phyloP scores from a whole-genome alignment of 2,329 filamentous ascomycete species.

The Alternaria ventricosa region DNA sequence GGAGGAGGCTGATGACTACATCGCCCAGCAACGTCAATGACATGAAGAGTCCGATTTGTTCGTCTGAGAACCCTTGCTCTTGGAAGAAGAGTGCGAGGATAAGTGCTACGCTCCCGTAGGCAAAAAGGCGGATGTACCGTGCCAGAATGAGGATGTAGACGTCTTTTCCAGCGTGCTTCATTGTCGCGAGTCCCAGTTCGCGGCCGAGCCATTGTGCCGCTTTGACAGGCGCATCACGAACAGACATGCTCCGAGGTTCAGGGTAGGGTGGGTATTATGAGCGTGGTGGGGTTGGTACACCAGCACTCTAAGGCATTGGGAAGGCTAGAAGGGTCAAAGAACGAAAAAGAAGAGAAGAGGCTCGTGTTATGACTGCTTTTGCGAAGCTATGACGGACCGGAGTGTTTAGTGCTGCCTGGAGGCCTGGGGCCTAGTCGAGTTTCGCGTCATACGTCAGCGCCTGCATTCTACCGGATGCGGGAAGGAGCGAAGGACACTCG shows the following conservation, averaged over 20 bases:
- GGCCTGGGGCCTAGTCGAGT: slow-evolving; percentile 8
- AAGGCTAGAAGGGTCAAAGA: not conserved
- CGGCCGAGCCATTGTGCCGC: slow-evolving; percentile 29
- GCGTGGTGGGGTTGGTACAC: not conserved
- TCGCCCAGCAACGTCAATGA: slow-evolving; percentile 50
- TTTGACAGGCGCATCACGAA: slow-evolving; percentile 5
- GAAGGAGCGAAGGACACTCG: slow-evolving; percentile 2
- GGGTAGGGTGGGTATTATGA: not conserved
- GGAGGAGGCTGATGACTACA: slow-evolving; percentile 44
- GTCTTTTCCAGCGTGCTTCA: slow-evolving; percentile 35
- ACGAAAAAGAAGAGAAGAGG: not conserved
- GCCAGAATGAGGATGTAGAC: slow-evolving; percentile 45
- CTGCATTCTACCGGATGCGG: slow-evolving; percentile 7
- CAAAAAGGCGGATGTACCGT: slow-evolving; percentile 47
- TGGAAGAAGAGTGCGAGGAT: slow-evolving; percentile 48
- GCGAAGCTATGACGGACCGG: slow-evolving; percentile 14
- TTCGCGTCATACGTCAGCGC: slow-evolving; percentile 16
- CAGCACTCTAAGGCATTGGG: not conserved
- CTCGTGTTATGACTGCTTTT: not conserved
- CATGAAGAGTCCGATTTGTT: slow-evolving; percentile 50
- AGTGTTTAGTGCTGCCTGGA: slow-evolving; percentile 14
- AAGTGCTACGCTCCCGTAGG: slow-evolving; percentile 46
- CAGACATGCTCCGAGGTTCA: slow-evolving; percentile 20
- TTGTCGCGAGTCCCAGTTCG: slow-evolving; percentile 41
- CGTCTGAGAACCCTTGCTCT: slow-evolving; percentile 44